phyloP scores from a whole-genome alignment of 768 basidiomycete genomes.

The Krasilnikovozyma curviuscula region DNA sequence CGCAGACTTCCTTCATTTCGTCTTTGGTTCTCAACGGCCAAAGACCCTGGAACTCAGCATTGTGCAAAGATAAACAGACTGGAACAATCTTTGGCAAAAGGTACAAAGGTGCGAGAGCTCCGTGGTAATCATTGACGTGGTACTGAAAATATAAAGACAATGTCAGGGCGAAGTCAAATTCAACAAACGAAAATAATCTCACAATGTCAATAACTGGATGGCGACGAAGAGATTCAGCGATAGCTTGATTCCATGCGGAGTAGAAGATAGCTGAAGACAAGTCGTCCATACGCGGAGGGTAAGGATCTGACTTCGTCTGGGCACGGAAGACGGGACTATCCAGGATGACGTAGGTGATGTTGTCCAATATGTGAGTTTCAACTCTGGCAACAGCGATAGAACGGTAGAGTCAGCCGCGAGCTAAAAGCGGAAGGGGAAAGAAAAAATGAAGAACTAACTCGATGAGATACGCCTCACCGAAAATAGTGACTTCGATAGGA shows the following conservation, averaged over 20 bases:
- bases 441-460: slow-evolving; percentile 31
- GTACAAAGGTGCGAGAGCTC: slow-evolving; percentile 75
- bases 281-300: slow-evolving; percentile 93
- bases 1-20: slow-evolving; percentile 96
- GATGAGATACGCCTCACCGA: slow-evolving; percentile 84
- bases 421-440: neutral
- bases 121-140: slow-evolving; percentile 48
- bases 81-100: slow-evolving; percentile 79
- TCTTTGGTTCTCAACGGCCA: slow-evolving; percentile 91
- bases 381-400: slow-evolving; percentile 29
- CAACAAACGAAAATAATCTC: neutral
- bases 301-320: slow-evolving; percentile 87
- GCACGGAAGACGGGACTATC: slow-evolving; percentile 93
- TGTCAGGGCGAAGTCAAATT: neutral
- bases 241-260: slow-evolving; percentile 94
- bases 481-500: slow-evolving; percentile 89
- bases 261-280: slow-evolving; percentile 92
- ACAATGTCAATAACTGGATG: slow-evolving; percentile 63
- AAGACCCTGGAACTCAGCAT: slow-evolving; percentile 91
- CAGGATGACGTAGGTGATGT: slow-evolving; percentile 84
- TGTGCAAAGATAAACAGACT: slow-evolving; percentile 77
- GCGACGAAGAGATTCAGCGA: slow-evolving; percentile 74
- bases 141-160: neutral
- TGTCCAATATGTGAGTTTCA: slow-evolving; percentile 78
- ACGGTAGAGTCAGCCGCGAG: neutral